Conservation (phyloP, 371 early-diverging fungal genomes). For the Dinochytrium kinnereticum region DNA sequence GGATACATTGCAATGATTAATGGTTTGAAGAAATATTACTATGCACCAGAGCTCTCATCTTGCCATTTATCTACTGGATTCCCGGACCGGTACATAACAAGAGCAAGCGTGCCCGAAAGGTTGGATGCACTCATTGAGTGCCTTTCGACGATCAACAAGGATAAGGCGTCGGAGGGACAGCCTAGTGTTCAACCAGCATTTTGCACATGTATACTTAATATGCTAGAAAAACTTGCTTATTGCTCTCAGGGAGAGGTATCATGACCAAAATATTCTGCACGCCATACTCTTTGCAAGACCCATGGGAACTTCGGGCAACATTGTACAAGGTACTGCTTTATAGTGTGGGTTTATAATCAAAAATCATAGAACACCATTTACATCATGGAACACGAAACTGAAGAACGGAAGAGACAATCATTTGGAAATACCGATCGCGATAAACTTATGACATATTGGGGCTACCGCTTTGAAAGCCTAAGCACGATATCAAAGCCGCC, state of each 20-base stretch:
- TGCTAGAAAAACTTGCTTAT: constrained; percentile 15
- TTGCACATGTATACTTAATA: constrained; percentile 46
- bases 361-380: constrained; percentile 64
- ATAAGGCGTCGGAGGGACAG: constrained; percentile 14
- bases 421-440: constrained; percentile 59
- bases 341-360: not conserved
- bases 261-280: constrained; percentile 83
- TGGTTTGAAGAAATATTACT: constrained; percentile 70
- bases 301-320: constrained; percentile 82
- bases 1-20: not conserved
- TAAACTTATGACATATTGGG: constrained; percentile 65
- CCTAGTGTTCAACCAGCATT: constrained; percentile 38
- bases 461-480: constrained; percentile 56
- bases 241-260: constrained; percentile 72
- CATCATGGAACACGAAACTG: constrained; percentile 74
- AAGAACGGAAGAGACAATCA: constrained; percentile 51
- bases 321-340: constrained; percentile 55
- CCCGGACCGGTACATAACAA: constrained; percentile 65
- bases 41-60: constrained; percentile 55
- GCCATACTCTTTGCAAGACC: constrained; percentile 67
- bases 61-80: constrained; percentile 61
- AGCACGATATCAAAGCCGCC: constrained; percentile 44
- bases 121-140: constrained; percentile 80
- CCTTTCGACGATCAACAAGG: constrained; percentile 50
- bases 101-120: constrained; percentile 73